These are phyloP conservation scores for Elsinoe batatas DNA, from an alignment of 2,329 filamentous ascomycete genomes.

Conservation along the genomic window DNA sequence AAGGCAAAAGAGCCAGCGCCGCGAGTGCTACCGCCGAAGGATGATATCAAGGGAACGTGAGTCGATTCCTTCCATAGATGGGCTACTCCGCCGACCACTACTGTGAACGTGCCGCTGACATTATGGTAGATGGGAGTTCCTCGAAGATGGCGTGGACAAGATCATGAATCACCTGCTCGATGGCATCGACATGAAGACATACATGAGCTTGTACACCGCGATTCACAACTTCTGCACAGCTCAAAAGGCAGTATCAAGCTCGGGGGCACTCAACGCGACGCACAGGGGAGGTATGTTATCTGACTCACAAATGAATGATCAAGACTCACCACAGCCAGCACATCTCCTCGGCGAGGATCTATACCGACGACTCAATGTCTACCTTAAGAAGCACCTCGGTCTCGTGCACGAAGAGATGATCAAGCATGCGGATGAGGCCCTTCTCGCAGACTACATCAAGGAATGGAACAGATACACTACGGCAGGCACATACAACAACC, in stretches of 20 bases:
- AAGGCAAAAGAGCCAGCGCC: conserved; percentile 19
- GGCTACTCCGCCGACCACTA: background rate
- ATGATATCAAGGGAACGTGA: conserved; percentile 30
- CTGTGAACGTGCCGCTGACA: background rate
- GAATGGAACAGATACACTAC: conserved; percentile 96
- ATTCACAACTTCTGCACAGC: conserved; percentile 99
- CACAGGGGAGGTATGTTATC: conserved; percentile 57
- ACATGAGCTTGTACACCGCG: conserved; percentile 95
- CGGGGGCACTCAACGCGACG: conserved; percentile 41
- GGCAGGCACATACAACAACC: conserved; percentile 94
- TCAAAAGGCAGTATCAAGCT: conserved; percentile 69
- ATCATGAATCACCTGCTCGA: conserved; percentile 90
- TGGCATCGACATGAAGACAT: conserved; percentile 90
- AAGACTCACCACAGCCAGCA: conserved; percentile 36
- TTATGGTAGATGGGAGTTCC: conserved; percentile 68
- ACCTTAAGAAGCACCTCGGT: conserved; percentile 69
- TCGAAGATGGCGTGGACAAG: conserved; percentile 77
- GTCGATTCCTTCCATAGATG: conserved; percentile 12
- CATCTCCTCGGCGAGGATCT: conserved; percentile 93
- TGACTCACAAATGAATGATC: background rate
- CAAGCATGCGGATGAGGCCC: conserved; percentile 76
- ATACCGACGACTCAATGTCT: conserved; percentile 81
- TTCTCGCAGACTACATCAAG: conserved; percentile 86
- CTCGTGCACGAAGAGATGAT: conserved; percentile 62
- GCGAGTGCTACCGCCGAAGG: conserved; percentile 28